Evolutionary conservation across 2,329 filamentous ascomycete genomes (phyloP), one percentile per base, ranked within the genome.

Genomic region (Cladosporium sp.): DNA sequence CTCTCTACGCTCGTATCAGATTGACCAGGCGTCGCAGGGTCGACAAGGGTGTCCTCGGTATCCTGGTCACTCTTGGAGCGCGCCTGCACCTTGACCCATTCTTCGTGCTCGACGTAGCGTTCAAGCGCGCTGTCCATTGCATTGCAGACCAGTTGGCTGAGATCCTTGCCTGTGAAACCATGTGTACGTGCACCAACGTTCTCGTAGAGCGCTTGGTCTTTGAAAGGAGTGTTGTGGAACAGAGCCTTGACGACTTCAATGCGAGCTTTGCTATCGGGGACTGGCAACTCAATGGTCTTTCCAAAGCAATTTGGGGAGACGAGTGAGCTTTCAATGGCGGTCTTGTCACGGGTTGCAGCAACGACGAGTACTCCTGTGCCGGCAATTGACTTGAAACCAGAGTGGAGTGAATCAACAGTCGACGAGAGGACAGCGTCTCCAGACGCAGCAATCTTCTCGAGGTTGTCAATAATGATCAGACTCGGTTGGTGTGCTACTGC

Each of bases 91-190:
- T 45, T 53, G n/a, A 47, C 48, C 52, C 52, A 58, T 17, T 57
- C 65, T 27, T 40, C 57, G 32, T 38, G 43, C 63, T 51, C 65
- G 59, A 59, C 67, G 67, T 52, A 54, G 53, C 59, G 62, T 37
- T 65, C 52, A 19, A 64, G 51, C 22, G 61, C 68, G 53, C 67
- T 61, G 29, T 70, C 71, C 60, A 61, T 73, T 67, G 83, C 79
- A 39, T 76, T 68, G 42, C 78, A 70, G 42, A 86, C 73, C 0
- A 96, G 73, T 12, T 77, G 79, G n/a, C 75, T 72, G 1, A 96
- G 73, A 65, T 96, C 91, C 1, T 80, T 79, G 4, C 87, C 86
- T 27, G 89, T 95, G 67, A 89, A 96, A 3, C 91, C 92, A 62
- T 96, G 90, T 0, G 91, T 95, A 50, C 83, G 81, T 54, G 87